Percentiles rank a stretch among this genome's conserved stretches.
phyloP scores from a whole-genome alignment of 2,329 filamentous ascomycete genomes.

The Beauveria rudraprayagi region DNA sequence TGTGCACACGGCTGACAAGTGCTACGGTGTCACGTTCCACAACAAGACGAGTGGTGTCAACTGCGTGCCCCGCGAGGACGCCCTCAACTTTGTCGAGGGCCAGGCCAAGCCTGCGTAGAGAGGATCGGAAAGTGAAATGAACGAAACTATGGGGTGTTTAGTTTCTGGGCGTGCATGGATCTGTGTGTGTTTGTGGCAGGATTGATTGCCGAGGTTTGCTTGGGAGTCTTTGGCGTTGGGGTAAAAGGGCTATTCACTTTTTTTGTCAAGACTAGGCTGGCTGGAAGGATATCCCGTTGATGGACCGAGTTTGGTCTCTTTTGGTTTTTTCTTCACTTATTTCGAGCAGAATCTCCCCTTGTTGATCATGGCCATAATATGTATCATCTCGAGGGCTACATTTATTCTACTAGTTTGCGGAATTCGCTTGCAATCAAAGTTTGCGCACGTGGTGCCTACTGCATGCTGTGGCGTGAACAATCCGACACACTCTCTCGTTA shows the following conservation, averaged over 20 bases:
- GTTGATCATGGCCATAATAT: background rate
- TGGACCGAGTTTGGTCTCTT: background rate
- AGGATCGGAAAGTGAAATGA: background rate
- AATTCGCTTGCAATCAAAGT: too few species aligned
- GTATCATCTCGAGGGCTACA: background rate
- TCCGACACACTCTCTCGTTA: too few species aligned
- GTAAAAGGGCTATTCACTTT: background rate
- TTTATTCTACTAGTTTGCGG: background rate
- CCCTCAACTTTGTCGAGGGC: constrained; percentile 88
- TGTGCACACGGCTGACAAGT: constrained; percentile 90
- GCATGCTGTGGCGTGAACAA: too few species aligned
- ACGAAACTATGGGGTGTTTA: too few species aligned
- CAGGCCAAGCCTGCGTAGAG: constrained; percentile 40
- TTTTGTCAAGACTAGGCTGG: background rate
- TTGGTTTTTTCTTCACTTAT: background rate
- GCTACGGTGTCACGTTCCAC: constrained; percentile 89
- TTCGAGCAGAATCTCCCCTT: background rate
- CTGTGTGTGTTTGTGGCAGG: background rate
- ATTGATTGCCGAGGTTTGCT: background rate
- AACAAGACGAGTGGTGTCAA: constrained; percentile 94
- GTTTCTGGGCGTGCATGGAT: background rate
- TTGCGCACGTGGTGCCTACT: too few species aligned
- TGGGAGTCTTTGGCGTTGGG: constrained; percentile 8
- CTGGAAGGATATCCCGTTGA: background rate
- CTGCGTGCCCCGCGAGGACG: constrained; percentile 79